phyloP scores from a whole-genome alignment of 495 filamentous ascomycete species.

The Viridothelium virens region DNA sequence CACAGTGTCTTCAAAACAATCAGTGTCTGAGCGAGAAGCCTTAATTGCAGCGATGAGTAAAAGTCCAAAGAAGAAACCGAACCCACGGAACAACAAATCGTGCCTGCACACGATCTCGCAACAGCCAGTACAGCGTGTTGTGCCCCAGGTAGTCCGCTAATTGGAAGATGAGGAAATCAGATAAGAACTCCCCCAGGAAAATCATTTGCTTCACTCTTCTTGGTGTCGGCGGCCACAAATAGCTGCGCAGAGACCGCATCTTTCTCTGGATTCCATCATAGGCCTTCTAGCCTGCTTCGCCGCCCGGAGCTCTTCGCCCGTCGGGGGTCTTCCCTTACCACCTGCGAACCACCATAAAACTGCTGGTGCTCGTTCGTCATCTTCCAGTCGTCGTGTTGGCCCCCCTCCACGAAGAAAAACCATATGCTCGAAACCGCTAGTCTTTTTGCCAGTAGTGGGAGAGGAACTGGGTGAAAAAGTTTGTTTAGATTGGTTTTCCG shows the following conservation, averaged over 20 bases:
- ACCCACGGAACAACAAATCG: not conserved
- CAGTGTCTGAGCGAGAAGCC: conserved; percentile 44
- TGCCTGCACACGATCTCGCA: not conserved
- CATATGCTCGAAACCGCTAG: not conserved
- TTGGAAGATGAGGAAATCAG: not conserved
- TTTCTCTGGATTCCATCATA: not conserved
- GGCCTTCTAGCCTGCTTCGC: not conserved
- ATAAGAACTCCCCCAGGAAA: not conserved
- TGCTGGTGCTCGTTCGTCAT: conserved; percentile 18
- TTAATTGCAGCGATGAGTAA: not conserved
- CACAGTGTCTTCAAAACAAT: conserved; percentile 58
- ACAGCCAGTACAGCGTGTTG: too few relatives aligned
- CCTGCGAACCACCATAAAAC: conserved; percentile 24
- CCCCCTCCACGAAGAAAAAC: not conserved
- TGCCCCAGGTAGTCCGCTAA: too few relatives aligned
- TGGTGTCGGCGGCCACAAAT: not conserved
- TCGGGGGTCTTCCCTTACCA: conserved; percentile 19
- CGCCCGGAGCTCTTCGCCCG: conserved; percentile 17
- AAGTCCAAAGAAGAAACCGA: not conserved
- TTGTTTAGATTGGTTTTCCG: not conserved
- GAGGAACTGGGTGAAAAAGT: not conserved
- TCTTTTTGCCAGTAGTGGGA: not conserved
- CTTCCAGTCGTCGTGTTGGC: conserved; percentile 3
- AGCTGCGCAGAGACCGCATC: conserved; percentile 5
- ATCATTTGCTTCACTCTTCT: not conserved